Conservation (phyloP, 2,329 filamentous ascomycete genomes). For the Verticillium nubilum region DNA sequence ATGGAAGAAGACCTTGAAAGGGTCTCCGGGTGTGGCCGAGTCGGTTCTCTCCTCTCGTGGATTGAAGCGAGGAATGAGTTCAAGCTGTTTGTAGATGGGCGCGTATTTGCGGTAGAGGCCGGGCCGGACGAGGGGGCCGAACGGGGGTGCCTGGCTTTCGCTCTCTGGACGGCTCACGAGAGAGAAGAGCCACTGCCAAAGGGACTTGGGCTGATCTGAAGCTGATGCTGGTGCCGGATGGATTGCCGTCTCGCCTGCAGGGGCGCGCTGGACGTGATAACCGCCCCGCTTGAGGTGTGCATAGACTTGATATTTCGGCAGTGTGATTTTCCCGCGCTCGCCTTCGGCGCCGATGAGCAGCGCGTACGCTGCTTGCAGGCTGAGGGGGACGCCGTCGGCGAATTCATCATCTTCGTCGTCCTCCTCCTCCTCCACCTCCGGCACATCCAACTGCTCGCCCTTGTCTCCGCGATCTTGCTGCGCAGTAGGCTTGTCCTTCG, state of each 20-base stretch:
- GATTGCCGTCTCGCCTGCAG: slow-evolving; percentile 20
- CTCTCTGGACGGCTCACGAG: slow-evolving; percentile 29
- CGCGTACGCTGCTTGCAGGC: slow-evolving; percentile 84
- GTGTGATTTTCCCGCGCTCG: slow-evolving; percentile 51
- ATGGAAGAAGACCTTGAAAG: slow-evolving; percentile 72
- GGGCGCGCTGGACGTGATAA: slow-evolving; percentile 73
- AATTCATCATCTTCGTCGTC: slow-evolving; percentile 38
- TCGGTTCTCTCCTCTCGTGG: slow-evolving; percentile 30
- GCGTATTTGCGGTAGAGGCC: slow-evolving; percentile 62
- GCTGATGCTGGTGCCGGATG: slow-evolving; percentile 11
- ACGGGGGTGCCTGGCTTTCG: slow-evolving; percentile 23
- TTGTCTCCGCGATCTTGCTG: slow-evolving; percentile 15
- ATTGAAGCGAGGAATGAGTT: slow-evolving; percentile 67
- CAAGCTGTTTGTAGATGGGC: slow-evolving; percentile 71
- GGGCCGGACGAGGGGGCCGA: slow-evolving; percentile 55
- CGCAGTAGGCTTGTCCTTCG: slow-evolving; percentile 15
- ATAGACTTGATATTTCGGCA: slow-evolving; percentile 87
- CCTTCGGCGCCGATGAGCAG: slow-evolving; percentile 70
- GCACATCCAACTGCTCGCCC: slow-evolving; percentile 13
- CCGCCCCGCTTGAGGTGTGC: slow-evolving; percentile 76
- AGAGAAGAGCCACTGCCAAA: slow-evolving; percentile 52
- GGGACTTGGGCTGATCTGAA: slow-evolving; percentile 12
- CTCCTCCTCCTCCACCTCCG: slow-evolving; percentile 14
- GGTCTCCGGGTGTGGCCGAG: slow-evolving; percentile 29
- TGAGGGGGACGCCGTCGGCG: slow-evolving; percentile 72